Percentiles rank a stretch among this genome's conserved stretches.
phyloP scores from a whole-genome alignment of 2,329 filamentous ascomycete genomes.

The Hirsutella rhossiliensis region DNA sequence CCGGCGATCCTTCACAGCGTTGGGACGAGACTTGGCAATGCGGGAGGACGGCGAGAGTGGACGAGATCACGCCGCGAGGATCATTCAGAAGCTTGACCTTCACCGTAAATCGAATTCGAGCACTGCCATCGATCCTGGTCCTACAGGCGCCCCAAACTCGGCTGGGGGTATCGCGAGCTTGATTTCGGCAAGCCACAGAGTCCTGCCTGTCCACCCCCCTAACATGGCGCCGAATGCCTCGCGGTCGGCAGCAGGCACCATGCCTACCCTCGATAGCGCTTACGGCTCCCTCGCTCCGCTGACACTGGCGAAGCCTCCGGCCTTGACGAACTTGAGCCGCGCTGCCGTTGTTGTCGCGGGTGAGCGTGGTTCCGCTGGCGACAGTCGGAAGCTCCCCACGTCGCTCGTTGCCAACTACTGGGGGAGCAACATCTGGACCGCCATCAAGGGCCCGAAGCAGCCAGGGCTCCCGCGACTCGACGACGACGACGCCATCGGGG shows the following conservation, averaged over 20 bases:
- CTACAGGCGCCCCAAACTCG: constrained; percentile 25
- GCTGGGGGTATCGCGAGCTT: constrained; percentile 66
- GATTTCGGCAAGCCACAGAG: constrained; percentile 72
- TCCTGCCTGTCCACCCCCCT: constrained; percentile 49
- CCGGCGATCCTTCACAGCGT: constrained; percentile 44
- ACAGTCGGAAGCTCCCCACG: constrained; percentile 61
- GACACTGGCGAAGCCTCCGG: constrained; percentile 73
- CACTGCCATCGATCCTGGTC: constrained; percentile 25
- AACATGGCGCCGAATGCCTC: constrained; percentile 16
- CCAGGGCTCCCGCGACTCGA: constrained; percentile 19
- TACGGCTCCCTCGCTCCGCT: constrained; percentile 62
- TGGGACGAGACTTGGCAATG: constrained; percentile 28
- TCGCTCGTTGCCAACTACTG: constrained; percentile 88
- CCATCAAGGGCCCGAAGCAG: constrained; percentile 14
- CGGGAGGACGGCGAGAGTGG: constrained; percentile 62
- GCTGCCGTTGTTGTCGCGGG: constrained; percentile 71
- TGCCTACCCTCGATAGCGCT: constrained; percentile 30
- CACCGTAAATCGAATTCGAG: constrained; percentile 65
- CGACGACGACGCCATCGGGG: constrained; percentile 28
- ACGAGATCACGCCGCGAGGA: constrained; percentile 71
- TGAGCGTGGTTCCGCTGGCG: constrained; percentile 59
- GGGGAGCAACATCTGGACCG: constrained; percentile 72
- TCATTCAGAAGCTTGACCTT: constrained; percentile 87
- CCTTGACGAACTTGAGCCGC: constrained; percentile 76
- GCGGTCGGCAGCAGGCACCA: constrained; percentile 16